Evolutionary conservation across 2,329 filamentous ascomycete genomes (phyloP), one percentile per base, ranked within the genome.

Genomic region (Pseudofabraea citricarpa): DNA sequence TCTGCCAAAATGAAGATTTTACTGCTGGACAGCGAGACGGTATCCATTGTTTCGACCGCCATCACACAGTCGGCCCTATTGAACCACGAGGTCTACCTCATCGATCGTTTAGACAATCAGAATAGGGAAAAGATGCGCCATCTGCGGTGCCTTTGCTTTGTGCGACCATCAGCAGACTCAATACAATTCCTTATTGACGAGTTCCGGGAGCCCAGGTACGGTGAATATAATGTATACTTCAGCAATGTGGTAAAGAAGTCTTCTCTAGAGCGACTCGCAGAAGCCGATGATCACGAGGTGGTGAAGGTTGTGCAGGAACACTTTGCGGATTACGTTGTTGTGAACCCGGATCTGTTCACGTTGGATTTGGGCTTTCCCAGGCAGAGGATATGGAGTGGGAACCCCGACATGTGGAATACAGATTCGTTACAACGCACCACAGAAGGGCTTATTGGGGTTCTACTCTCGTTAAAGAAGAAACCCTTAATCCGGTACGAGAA

Each of bases 241-340:
- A 97, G 90, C 72, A 98, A 98, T 64, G 86, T 98, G 46, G 84
- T 93, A 60, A 95, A 94, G 66, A 98, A 98, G 67, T 97, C 93
- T 2, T 87, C 91, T 0, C 74, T 98, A 19, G 93, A 98, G 64
- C 81, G 93, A 33, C 73, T 98, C 33, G 93, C 93, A 24, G 94
- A 98, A 71, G 90, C 93, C 20, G 93, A 98, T 62, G 90, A 96
- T 56, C 90, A 98, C 60, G 94, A 98, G 67, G 89, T 98, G 26
- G 91, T 98, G 52, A 94, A 90, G 61, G 74, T 81, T 10, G 86
- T 98, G 1, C 90, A 97, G 61, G 93, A 98, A 67, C 88, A 95
- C 63, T 98, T 97, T 64, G 90, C 91, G 49, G 93, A 98, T 64
- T 98, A 91, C 60, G 79, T 93, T 36, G 90, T 96, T 59, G 81